Conservation (phyloP, 169 alveolate genomes). For the Cryptosporidium canis region DNA sequence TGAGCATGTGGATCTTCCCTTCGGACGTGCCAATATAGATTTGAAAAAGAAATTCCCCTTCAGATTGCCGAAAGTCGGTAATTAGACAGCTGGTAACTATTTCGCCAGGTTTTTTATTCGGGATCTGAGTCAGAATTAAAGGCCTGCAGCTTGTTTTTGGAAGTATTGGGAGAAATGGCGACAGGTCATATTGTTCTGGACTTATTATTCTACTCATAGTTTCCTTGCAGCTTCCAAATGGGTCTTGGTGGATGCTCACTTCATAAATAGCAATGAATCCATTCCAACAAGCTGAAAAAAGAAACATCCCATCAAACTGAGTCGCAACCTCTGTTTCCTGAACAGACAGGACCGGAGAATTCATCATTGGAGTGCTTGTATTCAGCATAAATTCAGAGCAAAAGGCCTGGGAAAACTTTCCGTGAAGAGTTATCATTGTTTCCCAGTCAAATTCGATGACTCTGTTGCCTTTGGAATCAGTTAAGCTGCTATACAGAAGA, state of each 20-base stretch:
- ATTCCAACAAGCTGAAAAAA: slow-evolving; percentile 42
- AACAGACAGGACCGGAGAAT: slow-evolving; percentile 15
- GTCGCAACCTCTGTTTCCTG: background rate
- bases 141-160: slow-evolving; percentile 22
- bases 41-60: background rate
- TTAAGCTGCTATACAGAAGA: background rate
- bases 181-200: background rate
- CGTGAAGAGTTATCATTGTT: background rate
- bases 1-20: slow-evolving; percentile 19
- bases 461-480: background rate
- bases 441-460: slow-evolving; percentile 13
- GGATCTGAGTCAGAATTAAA: background rate
- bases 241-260: background rate
- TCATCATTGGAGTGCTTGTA: slow-evolving; percentile 14
- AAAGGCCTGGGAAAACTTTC: background rate
- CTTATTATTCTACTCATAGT: background rate
- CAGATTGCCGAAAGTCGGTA: slow-evolving; percentile 9
- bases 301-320: background rate
- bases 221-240: background rate
- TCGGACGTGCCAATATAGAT: slow-evolving; percentile 35
- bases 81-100: slow-evolving; percentile 32
- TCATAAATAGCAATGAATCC: slow-evolving; percentile 13
- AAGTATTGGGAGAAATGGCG: background rate
- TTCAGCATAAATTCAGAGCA: slow-evolving; percentile 18
- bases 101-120: background rate